phyloP scores from a whole-genome alignment of 306 rosid species.

The Prinsepia uniflora region DNA sequence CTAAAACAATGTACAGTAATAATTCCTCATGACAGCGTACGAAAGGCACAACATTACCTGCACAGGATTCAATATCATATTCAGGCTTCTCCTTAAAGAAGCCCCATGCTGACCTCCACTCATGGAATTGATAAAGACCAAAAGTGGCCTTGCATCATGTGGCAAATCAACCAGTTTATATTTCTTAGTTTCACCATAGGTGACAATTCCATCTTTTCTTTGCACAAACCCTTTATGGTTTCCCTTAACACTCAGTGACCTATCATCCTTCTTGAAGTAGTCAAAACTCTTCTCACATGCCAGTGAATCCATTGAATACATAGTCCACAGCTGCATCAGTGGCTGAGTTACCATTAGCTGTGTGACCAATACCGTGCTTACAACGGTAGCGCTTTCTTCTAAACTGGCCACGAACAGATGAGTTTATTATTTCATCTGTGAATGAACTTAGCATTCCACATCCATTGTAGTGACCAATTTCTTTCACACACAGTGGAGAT shows the following conservation, averaged over 20 bases:
- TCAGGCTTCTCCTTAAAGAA: slow-evolving; percentile 64
- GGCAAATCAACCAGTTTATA: slow-evolving; percentile 56
- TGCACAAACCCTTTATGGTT: slow-evolving; percentile 23
- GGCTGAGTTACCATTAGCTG: slow-evolving; percentile 29
- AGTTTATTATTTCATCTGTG: slow-evolving; percentile 31
- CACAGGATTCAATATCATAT: slow-evolving; percentile 65
- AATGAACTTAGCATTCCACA: slow-evolving; percentile 34
- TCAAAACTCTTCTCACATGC: slow-evolving; percentile 34
- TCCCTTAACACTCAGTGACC: slow-evolving; percentile 19
- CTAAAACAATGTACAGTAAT: slow-evolving; percentile 15
- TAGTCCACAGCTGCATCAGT: slow-evolving; percentile 41
- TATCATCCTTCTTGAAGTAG: slow-evolving; percentile 27
- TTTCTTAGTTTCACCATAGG: slow-evolving; percentile 37
- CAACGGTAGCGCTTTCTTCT: slow-evolving; percentile 48
- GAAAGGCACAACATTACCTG: slow-evolving; percentile 46
- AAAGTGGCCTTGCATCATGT: slow-evolving; percentile 60
- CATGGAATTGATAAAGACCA: slow-evolving; percentile 67
- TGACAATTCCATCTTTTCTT: slow-evolving; percentile 28
- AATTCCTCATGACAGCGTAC: slow-evolving; percentile 9
- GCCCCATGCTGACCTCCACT: slow-evolving; percentile 78
- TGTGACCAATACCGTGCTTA: slow-evolving; percentile 37
- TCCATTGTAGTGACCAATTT: slow-evolving; percentile 44
- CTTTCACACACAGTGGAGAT: slow-evolving; percentile 62
- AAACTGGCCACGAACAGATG: slow-evolving; percentile 47
- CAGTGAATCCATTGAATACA: slow-evolving; percentile 45